These are phyloP conservation scores for Fistulinella cinereoalba DNA, from an alignment of 1,284 basidiomycete genomes.

Conservation along the genomic window DNA sequence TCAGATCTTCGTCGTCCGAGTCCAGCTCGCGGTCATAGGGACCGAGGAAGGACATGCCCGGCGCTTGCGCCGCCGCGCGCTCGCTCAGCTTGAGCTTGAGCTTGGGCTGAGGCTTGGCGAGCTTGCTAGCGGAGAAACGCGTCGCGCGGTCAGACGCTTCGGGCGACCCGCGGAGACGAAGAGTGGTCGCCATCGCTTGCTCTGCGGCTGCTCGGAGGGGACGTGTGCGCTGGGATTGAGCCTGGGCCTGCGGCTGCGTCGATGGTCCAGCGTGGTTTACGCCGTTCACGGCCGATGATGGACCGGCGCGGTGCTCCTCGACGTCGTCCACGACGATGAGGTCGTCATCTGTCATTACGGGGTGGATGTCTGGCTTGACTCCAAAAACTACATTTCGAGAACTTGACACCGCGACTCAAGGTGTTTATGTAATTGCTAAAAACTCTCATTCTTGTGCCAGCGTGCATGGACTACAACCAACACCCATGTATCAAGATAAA, in stretches of 20 bases:
- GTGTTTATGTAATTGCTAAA: not conserved
- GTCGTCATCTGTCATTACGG: conserved; percentile 52
- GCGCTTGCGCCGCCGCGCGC: conserved; percentile 71
- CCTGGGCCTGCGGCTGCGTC: no score
- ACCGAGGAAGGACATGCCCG: conserved; percentile 80
- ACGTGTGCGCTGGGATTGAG: conserved; percentile 28
- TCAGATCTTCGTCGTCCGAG: conserved; percentile 89
- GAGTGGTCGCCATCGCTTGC: conserved; percentile 37
- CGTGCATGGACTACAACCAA: no score
- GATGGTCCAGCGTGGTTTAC: conserved; percentile 10
- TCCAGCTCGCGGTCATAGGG: conserved; percentile 93
- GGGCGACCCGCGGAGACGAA: conserved; percentile 43
- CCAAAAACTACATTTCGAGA: no score
- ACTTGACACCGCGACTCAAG: no score
- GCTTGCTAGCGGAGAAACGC: conserved; percentile 43
- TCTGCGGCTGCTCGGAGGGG: conserved; percentile 38
- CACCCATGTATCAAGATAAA: no score
- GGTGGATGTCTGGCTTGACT: no score
- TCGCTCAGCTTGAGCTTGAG: conserved; percentile 82
- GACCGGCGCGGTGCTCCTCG: conserved; percentile 34
- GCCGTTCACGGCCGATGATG: conserved; percentile 28
- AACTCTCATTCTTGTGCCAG: no score
- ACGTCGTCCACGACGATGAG: conserved; percentile 64
- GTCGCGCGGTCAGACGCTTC: conserved; percentile 46
- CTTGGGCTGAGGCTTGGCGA: conserved; percentile 60